Evolutionary conservation across 2,329 filamentous ascomycete genomes (phyloP).

Genomic region (Aureobasidium sp.): DNA sequence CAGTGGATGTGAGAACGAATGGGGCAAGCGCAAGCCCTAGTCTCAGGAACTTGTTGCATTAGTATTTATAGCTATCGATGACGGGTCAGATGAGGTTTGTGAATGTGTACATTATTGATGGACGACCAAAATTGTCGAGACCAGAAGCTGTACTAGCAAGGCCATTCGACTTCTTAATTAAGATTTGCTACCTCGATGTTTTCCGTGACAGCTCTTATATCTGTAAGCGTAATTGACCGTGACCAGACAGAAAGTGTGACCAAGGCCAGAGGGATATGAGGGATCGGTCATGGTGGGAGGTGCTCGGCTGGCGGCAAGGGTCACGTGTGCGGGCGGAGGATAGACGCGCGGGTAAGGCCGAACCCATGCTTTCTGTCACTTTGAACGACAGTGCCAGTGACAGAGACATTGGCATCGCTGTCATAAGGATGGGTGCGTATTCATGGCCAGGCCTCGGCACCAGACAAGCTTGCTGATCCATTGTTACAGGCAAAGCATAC

Average conservation of each 20-base stretch:
- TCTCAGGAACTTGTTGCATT: constrained; percentile 42
- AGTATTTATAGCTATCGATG: not conserved
- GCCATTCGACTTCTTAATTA: not conserved
- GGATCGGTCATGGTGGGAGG: too few relatives aligned
- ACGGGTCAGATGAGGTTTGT: not conserved
- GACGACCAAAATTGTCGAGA: not conserved
- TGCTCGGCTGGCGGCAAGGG: not conserved
- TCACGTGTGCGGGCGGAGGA: not conserved
- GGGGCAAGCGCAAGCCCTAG: constrained; percentile 42
- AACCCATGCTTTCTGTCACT: constrained; percentile 12
- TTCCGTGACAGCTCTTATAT: too few relatives aligned
- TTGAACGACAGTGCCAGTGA: constrained; percentile 2
- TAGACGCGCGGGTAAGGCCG: not conserved
- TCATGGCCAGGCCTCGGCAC: constrained; percentile 5
- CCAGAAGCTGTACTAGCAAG: not conserved
- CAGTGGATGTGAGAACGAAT: constrained; percentile 19
- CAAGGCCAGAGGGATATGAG: too few relatives aligned
- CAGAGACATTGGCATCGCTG: constrained; percentile 14
- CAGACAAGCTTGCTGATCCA: constrained; percentile 1
- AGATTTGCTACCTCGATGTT: not conserved
- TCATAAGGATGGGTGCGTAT: constrained; percentile 14
- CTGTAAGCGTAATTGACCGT: not conserved
- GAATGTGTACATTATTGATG: not conserved
- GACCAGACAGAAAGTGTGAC: not conserved
- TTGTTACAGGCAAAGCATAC: constrained; percentile 23